Percentiles rank a stretch among this genome's conserved stretches.
phyloP scores from a whole-genome alignment of 768 basidiomycete genomes.

The Daedaleopsis sinensis region DNA sequence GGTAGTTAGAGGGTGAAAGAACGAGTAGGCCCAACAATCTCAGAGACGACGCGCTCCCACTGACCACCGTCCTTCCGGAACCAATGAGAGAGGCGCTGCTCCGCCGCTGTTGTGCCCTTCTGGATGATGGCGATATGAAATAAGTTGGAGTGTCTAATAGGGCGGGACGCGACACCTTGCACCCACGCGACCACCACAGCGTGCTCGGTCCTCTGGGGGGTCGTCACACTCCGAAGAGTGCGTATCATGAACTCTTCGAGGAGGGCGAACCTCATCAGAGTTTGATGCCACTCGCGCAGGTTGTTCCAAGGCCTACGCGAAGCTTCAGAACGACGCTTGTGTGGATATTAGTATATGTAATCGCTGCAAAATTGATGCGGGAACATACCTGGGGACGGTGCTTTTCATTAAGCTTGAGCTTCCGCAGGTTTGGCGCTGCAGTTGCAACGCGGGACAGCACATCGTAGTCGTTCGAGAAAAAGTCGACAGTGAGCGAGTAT shows the following conservation, averaged over 20 bases:
- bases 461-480: conserved; percentile 9
- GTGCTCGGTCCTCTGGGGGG: background rate
- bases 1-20: too few species aligned
- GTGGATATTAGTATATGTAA: too few species aligned
- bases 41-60: too few species aligned
- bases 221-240: background rate
- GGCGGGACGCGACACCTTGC: background rate
- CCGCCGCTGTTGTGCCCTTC: too few species aligned
- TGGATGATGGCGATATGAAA: too few species aligned
- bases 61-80: too few species aligned
- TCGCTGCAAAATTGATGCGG: too few species aligned
- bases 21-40: too few species aligned
- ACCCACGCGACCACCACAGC: background rate
- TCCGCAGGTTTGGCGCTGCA: background rate
- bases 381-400: background rate
- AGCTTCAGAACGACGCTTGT: too few species aligned
- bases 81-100: too few species aligned
- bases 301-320: background rate
- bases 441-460: background rate
- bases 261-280: background rate
- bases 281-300: background rate
- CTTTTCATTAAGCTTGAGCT: conserved; percentile 10
- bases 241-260: conserved; percentile 4
- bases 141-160: too few species aligned
- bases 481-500: background rate